These are phyloP conservation scores for Cladophialophora psammophila DNA, from an alignment of 2,329 filamentous ascomycete genomes.

Conservation along the genomic window DNA sequence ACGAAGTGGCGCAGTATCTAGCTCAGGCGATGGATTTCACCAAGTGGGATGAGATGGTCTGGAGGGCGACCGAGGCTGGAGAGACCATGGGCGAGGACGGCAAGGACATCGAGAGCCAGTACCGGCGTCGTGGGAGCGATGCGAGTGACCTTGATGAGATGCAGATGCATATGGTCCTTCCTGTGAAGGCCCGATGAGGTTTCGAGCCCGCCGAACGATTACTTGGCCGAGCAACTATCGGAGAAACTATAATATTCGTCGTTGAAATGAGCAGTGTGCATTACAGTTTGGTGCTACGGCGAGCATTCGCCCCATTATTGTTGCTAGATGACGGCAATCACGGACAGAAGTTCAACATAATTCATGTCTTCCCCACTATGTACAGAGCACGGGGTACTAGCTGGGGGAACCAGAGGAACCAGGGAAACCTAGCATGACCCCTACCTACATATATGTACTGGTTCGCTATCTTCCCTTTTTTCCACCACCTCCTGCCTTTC, in stretches of 20 bases:
- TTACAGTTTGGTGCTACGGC: no score
- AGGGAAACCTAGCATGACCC: background rate
- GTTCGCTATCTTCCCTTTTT: conserved; percentile 3
- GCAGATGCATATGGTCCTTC: background rate
- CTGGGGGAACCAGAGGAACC: no score
- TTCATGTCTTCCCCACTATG: no score
- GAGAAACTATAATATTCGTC: background rate
- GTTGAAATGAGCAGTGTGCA: background rate
- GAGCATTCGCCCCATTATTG: no score
- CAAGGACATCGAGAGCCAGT: conserved; percentile 23
- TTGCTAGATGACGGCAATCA: no score
- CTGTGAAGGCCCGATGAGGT: no score
- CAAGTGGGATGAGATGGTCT: conserved; percentile 30
- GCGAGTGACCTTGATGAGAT: background rate
- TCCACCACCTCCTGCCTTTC: conserved; percentile 9
- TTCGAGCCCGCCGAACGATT: background rate
- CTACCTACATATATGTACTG: background rate
- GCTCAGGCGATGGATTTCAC: conserved; percentile 6
- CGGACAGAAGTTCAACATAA: no score
- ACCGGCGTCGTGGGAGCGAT: conserved; percentile 10
- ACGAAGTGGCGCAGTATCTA: conserved; percentile 24
- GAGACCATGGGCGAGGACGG: conserved; percentile 8
- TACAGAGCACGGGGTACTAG: no score
- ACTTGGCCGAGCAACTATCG: background rate
- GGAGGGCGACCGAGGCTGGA: conserved; percentile 26